Evolutionary conservation across 164 flowering plant genomes (phyloP), one percentile per base, ranked within the genome.

Genomic region (Nelumbo lutea): DNA sequence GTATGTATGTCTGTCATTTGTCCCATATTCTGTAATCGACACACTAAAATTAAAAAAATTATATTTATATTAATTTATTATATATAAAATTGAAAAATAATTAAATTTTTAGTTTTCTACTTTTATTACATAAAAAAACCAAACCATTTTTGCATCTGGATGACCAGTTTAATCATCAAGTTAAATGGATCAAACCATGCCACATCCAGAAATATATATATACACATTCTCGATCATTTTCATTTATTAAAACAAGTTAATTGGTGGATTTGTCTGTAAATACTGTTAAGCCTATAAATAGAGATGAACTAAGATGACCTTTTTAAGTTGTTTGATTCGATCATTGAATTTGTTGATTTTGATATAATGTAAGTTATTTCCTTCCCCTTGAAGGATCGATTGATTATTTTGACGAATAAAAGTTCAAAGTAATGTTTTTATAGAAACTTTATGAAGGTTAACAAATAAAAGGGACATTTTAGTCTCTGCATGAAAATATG

Each of bases 401-500:
- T 9, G 7, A 41, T 3, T 5, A 4, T 10, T 62, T 53, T 40
- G 15, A 39, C 13, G 7, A 41, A 45, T 47, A 9, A 7, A 61
- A 48, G 10, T 65, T 45, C 42, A 43, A n/a, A 27, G 53, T 64
- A 48, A 57, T 53, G 51, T n/a, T 43, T 50, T 38, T 71, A 13
- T 47, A 44, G 39, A 46, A 58, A n/a, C 9, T 27, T 27, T 59
- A 42, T 51, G 41, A 42, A 43, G 60, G 39, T 52, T 72, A 60
- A 8, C 14, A 8, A 51, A 53, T 15, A 8, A 3, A 43, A n/a
- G 42, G 15, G 42, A 61, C 59, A 51, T 67, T 8, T 67, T 72
- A 62, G 44, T 44, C 52, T 67, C 59, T 68, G 57, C 57, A 50
- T 72, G 58, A 59, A 13, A 64, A 71, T 64, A 89, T 82, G 91